Conservation (phyloP, 2,329 filamentous ascomycete species). For the Fusarium albidum region DNA sequence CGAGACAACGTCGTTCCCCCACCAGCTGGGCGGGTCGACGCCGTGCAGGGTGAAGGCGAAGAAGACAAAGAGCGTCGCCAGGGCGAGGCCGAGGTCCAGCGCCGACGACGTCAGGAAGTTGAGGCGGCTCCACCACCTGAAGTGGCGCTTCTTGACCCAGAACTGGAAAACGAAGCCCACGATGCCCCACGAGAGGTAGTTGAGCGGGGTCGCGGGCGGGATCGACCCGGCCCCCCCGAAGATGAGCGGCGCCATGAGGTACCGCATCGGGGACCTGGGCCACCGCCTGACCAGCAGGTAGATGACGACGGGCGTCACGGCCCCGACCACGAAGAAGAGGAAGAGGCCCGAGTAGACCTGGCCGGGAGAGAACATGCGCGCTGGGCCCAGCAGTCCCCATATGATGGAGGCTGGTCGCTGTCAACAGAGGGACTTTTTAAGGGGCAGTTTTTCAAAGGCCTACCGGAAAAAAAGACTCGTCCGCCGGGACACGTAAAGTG, state of each 20-base stretch:
- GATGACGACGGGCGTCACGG: conserved; percentile 59
- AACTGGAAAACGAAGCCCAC: conserved; percentile 77
- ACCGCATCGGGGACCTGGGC: conserved; percentile 59
- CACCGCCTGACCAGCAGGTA: conserved; percentile 59
- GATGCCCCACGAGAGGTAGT: conserved; percentile 77
- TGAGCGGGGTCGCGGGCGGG: conserved; percentile 74
- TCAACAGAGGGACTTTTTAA: conserved; percentile 8
- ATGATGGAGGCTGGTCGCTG: conserved; percentile 64
- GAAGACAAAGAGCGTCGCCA: conserved; percentile 75
- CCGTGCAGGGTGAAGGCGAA: conserved; percentile 71
- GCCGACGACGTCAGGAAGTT: conserved; percentile 78
- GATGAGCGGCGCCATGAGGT: conserved; percentile 69
- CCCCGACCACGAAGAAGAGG: conserved; percentile 66
- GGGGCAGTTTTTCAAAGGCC: conserved; percentile 8
- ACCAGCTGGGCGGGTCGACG: conserved; percentile 72
- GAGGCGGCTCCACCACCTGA: conserved; percentile 76
- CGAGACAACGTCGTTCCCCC: conserved; percentile 69
- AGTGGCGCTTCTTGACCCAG: conserved; percentile 68
- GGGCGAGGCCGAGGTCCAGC: conserved; percentile 72
- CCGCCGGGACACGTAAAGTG: conserved; percentile 71
- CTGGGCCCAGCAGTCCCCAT: conserved; percentile 72
- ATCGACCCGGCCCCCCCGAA: conserved; percentile 67
- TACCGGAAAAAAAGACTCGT: conserved; percentile 69
- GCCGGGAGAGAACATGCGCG: conserved; percentile 69
- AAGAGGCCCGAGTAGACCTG: conserved; percentile 69